Evolutionary conservation across 2,329 filamentous ascomycete genomes (phyloP), one percentile per base, ranked within the genome.

Genomic region (Penicillium thymicola): DNA sequence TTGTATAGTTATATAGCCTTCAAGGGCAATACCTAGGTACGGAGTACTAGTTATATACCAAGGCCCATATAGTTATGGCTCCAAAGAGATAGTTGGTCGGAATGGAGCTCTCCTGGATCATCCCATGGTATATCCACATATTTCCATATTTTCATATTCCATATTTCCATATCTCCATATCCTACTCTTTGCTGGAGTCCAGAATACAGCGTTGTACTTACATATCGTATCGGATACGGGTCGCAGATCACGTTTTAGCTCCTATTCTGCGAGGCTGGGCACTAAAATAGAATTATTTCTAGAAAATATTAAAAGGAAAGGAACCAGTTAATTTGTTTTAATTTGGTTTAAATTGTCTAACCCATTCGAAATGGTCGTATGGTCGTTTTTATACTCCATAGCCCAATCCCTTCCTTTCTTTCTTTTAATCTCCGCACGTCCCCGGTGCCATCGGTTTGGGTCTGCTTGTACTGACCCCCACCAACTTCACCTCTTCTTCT

Each of bases 401-500:
- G 34, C 3, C 10, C 40, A 54, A 40, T 34, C 18, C 16, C 18
- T 30, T n/a, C 36, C 16, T 37, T 46, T 40, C 32, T 56, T 36
- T 13, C 13, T 45, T 53, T 57, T 61, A 62, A 64, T 65, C 59
- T 59, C 64, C 64, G 65, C 65, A 65, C 59, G 61, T 64, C 59
- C 59, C 64, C 41, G 57, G 52, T 46, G 59, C 64, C 63, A 62
- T 61, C 62, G 61, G 57, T 58, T 53, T 57, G 58, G 62, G 59
- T 58, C n/a, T 16, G 9, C 37, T 18, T 18, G 36, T 54, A 44
- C 59, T 56, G 51, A 25, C 38, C 54, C 57, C 59, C 60, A 59
- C 60, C 54, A 51, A 57, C 58, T 54, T 59, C 52, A 46, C 49
- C 42, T 48, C 34, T 32, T 11, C 7, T 25, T 36, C 46, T 25